Percentiles rank a stretch among this genome's conserved stretches.
Evolutionary conservation across 2,329 filamentous ascomycete species (phyloP).

Genomic region (Thyridium curvatum): DNA sequence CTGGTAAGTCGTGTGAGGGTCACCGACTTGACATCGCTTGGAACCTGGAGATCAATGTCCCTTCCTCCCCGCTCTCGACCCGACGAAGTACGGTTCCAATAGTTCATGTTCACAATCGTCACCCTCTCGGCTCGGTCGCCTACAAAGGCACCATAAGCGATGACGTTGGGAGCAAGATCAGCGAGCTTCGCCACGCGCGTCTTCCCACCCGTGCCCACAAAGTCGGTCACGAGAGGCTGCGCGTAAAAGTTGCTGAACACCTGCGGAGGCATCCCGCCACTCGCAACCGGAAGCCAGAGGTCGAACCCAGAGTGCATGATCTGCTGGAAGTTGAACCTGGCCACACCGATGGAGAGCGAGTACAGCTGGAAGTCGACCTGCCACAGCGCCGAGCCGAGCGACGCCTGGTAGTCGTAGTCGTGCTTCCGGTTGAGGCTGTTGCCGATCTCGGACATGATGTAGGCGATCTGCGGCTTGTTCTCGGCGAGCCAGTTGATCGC

Average conservation of each 20-base stretch:
- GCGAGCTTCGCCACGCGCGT: conserved; percentile 18
- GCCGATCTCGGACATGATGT: conserved; percentile 27
- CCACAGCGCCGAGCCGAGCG: conserved; percentile 27
- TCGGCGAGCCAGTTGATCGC: conserved; percentile 23
- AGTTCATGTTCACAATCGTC: conserved; percentile 24
- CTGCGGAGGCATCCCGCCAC: conserved; percentile 18
- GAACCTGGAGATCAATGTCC: conserved; percentile 15
- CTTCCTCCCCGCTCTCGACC: conserved; percentile 12
- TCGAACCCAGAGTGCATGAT: conserved; percentile 25
- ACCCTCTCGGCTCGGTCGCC: conserved; percentile 16
- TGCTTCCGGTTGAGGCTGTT: conserved; percentile 24
- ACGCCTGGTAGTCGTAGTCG: conserved; percentile 23
- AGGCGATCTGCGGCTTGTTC: conserved; percentile 21
- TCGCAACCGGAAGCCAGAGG: conserved; percentile 22
- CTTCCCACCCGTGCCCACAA: conserved; percentile 22
- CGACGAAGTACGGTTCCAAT: conserved; percentile 26
- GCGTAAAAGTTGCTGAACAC: conserved; percentile 29
- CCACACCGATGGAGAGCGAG: conserved; percentile 22
- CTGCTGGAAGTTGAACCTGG: conserved; percentile 29
- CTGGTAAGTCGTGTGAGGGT: conserved; percentile 22
- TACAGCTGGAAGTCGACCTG: conserved; percentile 30
- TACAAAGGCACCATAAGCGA: conserved; percentile 23
- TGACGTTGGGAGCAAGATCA: conserved; percentile 15
- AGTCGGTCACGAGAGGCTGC: conserved; percentile 27
- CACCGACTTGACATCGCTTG: conserved; percentile 10